Percentiles rank a stretch among this genome's conserved stretches.
Conservation (phyloP, 129 eudicot genomes). For the Artemisia argyi region DNA sequence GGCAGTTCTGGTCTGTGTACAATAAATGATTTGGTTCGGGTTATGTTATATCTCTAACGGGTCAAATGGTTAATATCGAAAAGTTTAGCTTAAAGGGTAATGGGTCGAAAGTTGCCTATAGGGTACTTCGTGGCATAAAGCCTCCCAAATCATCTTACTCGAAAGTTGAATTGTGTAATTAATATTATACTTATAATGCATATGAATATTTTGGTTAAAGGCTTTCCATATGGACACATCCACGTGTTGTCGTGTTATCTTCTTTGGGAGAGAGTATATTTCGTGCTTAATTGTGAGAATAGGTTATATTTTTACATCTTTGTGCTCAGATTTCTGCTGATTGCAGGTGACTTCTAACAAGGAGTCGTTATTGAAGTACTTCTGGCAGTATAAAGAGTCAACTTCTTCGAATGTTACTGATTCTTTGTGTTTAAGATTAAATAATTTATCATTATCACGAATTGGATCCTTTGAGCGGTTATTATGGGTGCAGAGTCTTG, state of each 20-base stretch:
- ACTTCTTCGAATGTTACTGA: neutral
- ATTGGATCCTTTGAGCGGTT: conserved; percentile 61
- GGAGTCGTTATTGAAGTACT: conserved; percentile 56
- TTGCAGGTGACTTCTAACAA: conserved; percentile 57
- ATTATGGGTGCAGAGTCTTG: conserved; percentile 85
- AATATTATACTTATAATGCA: too few relatives aligned
- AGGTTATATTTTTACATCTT: too few relatives aligned
- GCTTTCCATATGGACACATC: too few relatives aligned
- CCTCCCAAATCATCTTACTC: too few relatives aligned
- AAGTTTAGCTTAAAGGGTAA: too few relatives aligned
- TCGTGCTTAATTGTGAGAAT: too few relatives aligned
- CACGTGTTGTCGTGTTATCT: too few relatives aligned
- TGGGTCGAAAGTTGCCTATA: too few relatives aligned
- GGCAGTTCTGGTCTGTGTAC: neutral
- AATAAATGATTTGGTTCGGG: neutral
- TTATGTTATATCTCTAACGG: neutral
- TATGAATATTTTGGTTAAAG: too few relatives aligned
- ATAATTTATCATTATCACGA: conserved; percentile 56
- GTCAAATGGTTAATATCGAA: neutral
- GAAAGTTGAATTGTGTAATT: too few relatives aligned
- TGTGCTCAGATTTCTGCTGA: neutral
- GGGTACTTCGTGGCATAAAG: too few relatives aligned
- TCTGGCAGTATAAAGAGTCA: conserved; percentile 49
- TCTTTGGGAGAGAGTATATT: too few relatives aligned
- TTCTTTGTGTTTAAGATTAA: conserved; percentile 49